A percentile compares a stretch with the other conserved stretches of the same genome.
phyloP scores from a whole-genome alignment of 257 asterid genomes.

The Solanum chilense region DNA sequence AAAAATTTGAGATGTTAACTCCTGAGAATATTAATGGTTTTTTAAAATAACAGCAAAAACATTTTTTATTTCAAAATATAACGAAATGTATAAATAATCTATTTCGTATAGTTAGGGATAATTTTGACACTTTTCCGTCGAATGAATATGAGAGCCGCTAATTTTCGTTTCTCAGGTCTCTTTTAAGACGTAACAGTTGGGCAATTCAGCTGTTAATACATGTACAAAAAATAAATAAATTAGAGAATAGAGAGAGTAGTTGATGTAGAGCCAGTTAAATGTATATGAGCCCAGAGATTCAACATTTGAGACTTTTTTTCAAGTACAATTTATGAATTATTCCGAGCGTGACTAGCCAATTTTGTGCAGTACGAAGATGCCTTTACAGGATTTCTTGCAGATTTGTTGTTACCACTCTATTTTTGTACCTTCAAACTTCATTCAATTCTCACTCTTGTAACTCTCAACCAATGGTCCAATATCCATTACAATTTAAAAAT shows the following conservation, averaged over 20 bases:
- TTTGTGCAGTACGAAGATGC: background rate
- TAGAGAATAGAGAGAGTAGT: background rate
- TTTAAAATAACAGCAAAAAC: fast-evolving
- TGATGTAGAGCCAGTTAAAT: background rate
- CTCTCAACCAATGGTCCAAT: background rate
- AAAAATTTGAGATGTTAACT: too few species aligned
- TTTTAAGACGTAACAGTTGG: background rate
- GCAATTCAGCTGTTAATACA: background rate
- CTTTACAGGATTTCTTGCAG: background rate
- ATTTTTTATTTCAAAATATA: too few species aligned
- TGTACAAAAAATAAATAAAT: background rate
- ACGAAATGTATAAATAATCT: too few species aligned
- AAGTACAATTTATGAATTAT: background rate
- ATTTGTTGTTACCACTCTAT: background rate
- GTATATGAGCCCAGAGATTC: background rate
- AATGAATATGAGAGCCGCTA: background rate
- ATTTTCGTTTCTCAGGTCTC: background rate
- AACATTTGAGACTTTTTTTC: background rate
- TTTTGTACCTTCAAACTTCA: background rate
- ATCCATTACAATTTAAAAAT: background rate
- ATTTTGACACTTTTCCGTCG: too few species aligned
- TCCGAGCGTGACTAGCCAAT: background rate
- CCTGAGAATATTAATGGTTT: too few species aligned
- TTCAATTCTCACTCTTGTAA: background rate
- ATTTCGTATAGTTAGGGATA: too few species aligned